phyloP scores from a whole-genome alignment of 805 yeast species.

The Komagataella pseudopastoris region DNA sequence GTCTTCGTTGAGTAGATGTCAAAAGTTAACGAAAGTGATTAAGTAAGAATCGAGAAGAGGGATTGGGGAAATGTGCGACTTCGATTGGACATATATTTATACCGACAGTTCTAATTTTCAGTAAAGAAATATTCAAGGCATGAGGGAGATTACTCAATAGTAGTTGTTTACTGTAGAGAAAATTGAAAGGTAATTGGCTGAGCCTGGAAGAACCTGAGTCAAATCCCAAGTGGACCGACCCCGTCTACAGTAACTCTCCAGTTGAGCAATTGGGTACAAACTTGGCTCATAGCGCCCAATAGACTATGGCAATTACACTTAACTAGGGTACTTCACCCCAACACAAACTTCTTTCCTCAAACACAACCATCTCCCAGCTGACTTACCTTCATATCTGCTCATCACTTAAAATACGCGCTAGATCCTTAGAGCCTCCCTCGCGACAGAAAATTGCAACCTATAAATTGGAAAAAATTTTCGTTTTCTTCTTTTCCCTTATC shows the following conservation, averaged over 20 bases:
- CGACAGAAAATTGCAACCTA: background rate
- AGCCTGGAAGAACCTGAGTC: background rate
- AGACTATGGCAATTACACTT: background rate
- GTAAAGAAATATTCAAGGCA: too few relatives aligned
- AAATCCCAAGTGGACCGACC: background rate
- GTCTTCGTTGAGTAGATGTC: background rate
- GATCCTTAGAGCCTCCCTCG: background rate
- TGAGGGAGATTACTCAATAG: too few relatives aligned
- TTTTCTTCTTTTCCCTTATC: constrained; percentile 23
- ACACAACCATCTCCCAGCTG: background rate
- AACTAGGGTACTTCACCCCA: too few relatives aligned
- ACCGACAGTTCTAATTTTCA: too few relatives aligned
- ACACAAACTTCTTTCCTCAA: too few relatives aligned
- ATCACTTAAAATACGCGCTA: too few relatives aligned
- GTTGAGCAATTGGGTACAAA: too few relatives aligned
- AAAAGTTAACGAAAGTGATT: background rate
- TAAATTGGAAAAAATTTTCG: constrained; percentile 1
- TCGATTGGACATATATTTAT: background rate
- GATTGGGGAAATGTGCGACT: background rate
- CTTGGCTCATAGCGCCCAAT: background rate
- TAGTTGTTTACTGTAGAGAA: too few relatives aligned
- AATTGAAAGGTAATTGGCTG: background rate
- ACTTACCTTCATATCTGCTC: background rate
- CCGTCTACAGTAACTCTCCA: background rate
- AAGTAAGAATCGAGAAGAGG: background rate